Evolutionary conservation across 2,329 filamentous ascomycete genomes (phyloP).

Genomic region (Botrytis deweyae): DNA sequence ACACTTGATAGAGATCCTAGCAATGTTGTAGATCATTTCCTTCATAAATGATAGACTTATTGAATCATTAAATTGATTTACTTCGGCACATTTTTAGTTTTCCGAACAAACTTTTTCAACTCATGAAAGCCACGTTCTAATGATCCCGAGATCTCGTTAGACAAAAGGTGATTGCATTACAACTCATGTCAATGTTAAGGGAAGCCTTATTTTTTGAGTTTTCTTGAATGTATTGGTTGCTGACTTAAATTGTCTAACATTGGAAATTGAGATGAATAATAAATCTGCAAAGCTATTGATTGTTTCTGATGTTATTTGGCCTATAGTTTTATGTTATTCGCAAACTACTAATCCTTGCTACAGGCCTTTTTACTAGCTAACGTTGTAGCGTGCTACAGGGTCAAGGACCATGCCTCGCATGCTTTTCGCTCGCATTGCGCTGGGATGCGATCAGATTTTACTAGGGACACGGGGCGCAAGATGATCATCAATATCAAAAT

Average conservation of each 20-base stretch:
- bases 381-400: conserved; percentile 11
- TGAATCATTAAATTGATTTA: conserved; percentile 11
- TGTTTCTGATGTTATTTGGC: conserved; percentile 6
- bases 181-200: background rate
- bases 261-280: background rate
- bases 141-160: conserved; percentile 6
- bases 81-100: conserved; percentile 7
- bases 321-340: background rate
- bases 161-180: background rate
- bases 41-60: background rate
- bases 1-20: conserved; percentile 12
- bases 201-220: conserved; percentile 9
- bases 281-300: background rate
- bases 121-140: conserved; percentile 21
- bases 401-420: conserved; percentile 3
- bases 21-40: conserved; percentile 10
- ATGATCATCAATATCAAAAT: conserved; percentile 13
- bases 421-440: conserved; percentile 4
- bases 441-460: conserved; percentile 20
- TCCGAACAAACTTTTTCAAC: background rate
- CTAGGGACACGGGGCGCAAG: background rate
- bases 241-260: background rate
- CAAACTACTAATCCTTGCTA: conserved; percentile 13
- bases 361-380: conserved; percentile 1
- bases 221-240: background rate